These are phyloP conservation scores for Huntiella bhutanensis DNA, from an alignment of 2,329 filamentous ascomycete genomes.

Conservation along the genomic window DNA sequence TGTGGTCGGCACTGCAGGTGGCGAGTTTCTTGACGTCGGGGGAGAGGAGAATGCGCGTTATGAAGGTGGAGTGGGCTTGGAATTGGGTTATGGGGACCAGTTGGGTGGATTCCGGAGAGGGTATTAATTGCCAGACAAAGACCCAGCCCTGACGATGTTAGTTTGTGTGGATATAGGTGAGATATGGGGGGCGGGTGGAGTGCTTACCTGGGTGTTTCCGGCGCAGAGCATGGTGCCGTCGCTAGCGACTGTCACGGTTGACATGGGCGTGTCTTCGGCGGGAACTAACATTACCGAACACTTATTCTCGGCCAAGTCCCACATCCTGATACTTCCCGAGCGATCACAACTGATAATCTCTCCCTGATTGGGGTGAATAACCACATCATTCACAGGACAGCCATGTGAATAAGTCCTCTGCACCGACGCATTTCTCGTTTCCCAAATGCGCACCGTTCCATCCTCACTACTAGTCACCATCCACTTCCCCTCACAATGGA, in stretches of 20 bases:
- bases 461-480: constrained; percentile 98
- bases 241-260: constrained; percentile 87
- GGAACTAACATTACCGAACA: constrained; percentile 93
- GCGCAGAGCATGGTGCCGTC: constrained; percentile 87
- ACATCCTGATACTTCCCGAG: constrained; percentile 79
- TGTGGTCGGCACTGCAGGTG: constrained; percentile 83
- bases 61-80: constrained; percentile 77
- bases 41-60: constrained; percentile 77
- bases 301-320: constrained; percentile 93
- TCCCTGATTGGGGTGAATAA: constrained; percentile 98
- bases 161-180: neutral
- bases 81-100: constrained; percentile 79
- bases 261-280: constrained; percentile 83
- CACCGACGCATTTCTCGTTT: constrained; percentile 66
- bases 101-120: constrained; percentile 62
- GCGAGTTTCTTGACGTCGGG: constrained; percentile 88
- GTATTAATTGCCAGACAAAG: constrained; percentile 89
- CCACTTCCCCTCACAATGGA: constrained; percentile 98
- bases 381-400: constrained; percentile 83
- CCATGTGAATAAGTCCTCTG: constrained; percentile 89
- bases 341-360: constrained; percentile 95
- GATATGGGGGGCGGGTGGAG: neutral
- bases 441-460: constrained; percentile 93
- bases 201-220: constrained; percentile 65
- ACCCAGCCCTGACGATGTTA: constrained; percentile 55